phyloP scores from a whole-genome alignment of 306 rosid genomes.

The Dryas drummondii region DNA sequence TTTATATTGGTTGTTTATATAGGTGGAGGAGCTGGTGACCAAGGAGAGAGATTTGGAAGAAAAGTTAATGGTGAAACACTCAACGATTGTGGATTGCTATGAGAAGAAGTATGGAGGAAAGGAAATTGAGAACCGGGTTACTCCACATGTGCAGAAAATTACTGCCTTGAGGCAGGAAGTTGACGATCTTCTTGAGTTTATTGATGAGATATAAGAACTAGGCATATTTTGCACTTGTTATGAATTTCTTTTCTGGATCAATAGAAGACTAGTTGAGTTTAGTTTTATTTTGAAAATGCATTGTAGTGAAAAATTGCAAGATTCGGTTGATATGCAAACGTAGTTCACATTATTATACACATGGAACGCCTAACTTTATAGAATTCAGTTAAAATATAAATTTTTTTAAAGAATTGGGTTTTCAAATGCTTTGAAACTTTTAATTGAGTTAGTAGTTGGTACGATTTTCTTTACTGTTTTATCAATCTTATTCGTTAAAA shows the following conservation, averaged over 20 bases:
- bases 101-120: constrained; percentile 87
- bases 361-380: neutral
- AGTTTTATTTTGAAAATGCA: neutral
- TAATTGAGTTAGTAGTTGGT: too few species aligned
- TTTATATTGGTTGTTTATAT: constrained; percentile 22
- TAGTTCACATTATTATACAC: neutral
- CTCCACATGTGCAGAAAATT: constrained; percentile 74
- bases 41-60: constrained; percentile 92
- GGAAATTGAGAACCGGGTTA: constrained; percentile 86
- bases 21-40: constrained; percentile 85
- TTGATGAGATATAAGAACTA: constrained; percentile 54
- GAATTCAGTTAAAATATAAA: neutral
- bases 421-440: too few species aligned
- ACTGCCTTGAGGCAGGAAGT: constrained; percentile 72
- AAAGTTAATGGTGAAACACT: constrained; percentile 73
- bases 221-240: neutral
- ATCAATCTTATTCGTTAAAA: too few species aligned
- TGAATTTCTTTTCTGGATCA: neutral
- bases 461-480: too few species aligned
- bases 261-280: neutral
- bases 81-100: constrained; percentile 77
- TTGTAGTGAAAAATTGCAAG: neutral
- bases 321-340: neutral
- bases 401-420: too few species aligned
- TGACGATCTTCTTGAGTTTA: constrained; percentile 75